Conservation (phyloP, 768 basidiomycete genomes). For the Boletales sp. region DNA sequence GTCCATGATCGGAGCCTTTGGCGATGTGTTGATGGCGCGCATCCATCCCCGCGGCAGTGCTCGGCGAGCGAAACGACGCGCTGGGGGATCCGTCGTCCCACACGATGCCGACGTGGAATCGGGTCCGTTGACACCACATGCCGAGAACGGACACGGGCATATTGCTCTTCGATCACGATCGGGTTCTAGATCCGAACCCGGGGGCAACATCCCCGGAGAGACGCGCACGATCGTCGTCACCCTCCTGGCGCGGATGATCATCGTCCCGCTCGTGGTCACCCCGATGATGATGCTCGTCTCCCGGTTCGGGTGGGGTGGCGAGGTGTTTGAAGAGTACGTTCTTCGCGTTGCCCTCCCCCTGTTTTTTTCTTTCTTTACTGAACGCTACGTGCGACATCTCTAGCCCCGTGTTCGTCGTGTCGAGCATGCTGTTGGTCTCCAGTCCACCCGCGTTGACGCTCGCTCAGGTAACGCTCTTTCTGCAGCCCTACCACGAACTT, state of each 20-base stretch:
- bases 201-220: conserved; percentile 51
- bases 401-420: conserved; percentile 85
- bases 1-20: conserved; percentile 18
- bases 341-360: neutral
- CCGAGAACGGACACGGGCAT: neutral
- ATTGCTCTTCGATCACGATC: neutral
- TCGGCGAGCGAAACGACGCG: neutral
- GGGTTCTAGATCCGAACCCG: neutral
- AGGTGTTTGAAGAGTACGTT: conserved; percentile 77
- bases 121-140: conserved; percentile 1
- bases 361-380: conserved; percentile 1
- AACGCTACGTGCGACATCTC: neutral
- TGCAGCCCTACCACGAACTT: too few species aligned
- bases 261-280: conserved; percentile 75
- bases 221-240: conserved; percentile 80
- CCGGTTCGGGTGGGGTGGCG: conserved; percentile 36
- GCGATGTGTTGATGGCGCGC: conserved; percentile 11
- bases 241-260: conserved; percentile 80
- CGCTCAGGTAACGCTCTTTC: conserved; percentile 41
- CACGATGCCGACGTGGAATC: conserved; percentile 7
- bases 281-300: conserved; percentile 71
- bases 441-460: conserved; percentile 80
- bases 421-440: conserved; percentile 77
- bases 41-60: conserved; percentile 3
- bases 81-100: neutral